Base-by-base conservation (phyloP, 257 asterid species). In the Petunia axillaris region DNA sequence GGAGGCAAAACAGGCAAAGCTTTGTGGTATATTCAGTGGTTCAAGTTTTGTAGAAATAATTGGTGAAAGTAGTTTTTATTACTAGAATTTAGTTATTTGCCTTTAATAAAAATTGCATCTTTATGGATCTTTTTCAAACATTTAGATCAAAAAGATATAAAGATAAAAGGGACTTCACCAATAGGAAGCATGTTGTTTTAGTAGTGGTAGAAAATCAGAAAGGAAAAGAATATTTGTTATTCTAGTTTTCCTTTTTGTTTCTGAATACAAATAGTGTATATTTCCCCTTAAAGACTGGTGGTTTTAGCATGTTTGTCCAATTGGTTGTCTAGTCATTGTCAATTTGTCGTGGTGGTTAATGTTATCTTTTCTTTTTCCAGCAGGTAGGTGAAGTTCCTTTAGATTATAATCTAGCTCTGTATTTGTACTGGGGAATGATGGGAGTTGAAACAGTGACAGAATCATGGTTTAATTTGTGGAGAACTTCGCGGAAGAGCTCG, bases 401-500 rank as follows among this genome's bases (percentile, higher is more conserved):
- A 86, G 74, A 78, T 87, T 77, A 81, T 75, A 68, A 60, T 78
- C 80, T 86, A 41, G 55, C 41, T 37, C 10, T 67, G 77, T 54
- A 39, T 62, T 53, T 76, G 81, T 78, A 79, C 46, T 81, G 63
- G 81, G 86, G 66, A 70, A 86, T 70, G 52, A 82, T 93, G 98
- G 95, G 87, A 78, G 91, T 90, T 53, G 96, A 92, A 70, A 83
- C 84, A 3, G 87, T 77, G 85, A 66, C 85, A 1, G 97, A 90
- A 66, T 87, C 88, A 11, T 90, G 92, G 97, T 90, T 90, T 44
- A 91, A 78, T 77, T 84, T 93, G 78, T 93, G 97, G 98, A 95
- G 85, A 86, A 88, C 82, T 83, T 92, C 95, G 0, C 87, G 90
- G 4, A 91, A 84, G 79, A 88, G 92, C 63, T 77, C 80, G 11